Percentiles rank a stretch among this genome's conserved stretches.
phyloP scores from a whole-genome alignment of 2,329 filamentous ascomycete species.

The Gliomastix tumulicola region DNA sequence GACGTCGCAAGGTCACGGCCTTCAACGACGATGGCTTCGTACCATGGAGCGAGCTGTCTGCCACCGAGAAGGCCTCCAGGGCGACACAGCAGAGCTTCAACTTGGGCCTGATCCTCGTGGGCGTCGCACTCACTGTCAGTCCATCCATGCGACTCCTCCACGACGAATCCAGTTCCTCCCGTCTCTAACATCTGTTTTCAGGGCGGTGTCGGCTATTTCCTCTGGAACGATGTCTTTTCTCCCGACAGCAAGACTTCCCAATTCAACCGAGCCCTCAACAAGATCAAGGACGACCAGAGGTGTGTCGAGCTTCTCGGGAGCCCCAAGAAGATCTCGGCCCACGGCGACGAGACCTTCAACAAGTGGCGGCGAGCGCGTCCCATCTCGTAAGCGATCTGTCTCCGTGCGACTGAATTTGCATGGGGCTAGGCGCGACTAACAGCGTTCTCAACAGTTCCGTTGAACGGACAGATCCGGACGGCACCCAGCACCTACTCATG shows the following conservation, averaged over 20 bases:
- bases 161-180: neutral
- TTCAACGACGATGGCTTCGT: slow-evolving; percentile 82
- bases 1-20: slow-evolving; percentile 67
- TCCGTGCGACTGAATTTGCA: neutral
- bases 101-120: slow-evolving; percentile 68
- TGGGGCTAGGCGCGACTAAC: no score
- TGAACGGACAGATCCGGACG: slow-evolving; percentile 62
- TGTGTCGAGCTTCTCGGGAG: slow-evolving; percentile 67
- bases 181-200: slow-evolving; percentile 21
- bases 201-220: slow-evolving; percentile 70
- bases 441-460: slow-evolving; percentile 49
- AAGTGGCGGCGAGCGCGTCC: slow-evolving; percentile 69
- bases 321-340: slow-evolving; percentile 66
- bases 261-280: slow-evolving; percentile 81
- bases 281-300: slow-evolving; percentile 64
- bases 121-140: slow-evolving; percentile 67
- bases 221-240: slow-evolving; percentile 79
- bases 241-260: slow-evolving; percentile 78
- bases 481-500: slow-evolving; percentile 76
- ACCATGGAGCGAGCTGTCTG: slow-evolving; percentile 71
- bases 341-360: slow-evolving; percentile 73
- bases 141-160: neutral
- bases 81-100: slow-evolving; percentile 91
- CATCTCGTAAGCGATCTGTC: slow-evolving; percentile 39
- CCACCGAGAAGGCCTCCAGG: slow-evolving; percentile 70